Evolutionary conservation across 495 filamentous ascomycete species (phyloP).

Genomic region (Talaromyces adpressus): DNA sequence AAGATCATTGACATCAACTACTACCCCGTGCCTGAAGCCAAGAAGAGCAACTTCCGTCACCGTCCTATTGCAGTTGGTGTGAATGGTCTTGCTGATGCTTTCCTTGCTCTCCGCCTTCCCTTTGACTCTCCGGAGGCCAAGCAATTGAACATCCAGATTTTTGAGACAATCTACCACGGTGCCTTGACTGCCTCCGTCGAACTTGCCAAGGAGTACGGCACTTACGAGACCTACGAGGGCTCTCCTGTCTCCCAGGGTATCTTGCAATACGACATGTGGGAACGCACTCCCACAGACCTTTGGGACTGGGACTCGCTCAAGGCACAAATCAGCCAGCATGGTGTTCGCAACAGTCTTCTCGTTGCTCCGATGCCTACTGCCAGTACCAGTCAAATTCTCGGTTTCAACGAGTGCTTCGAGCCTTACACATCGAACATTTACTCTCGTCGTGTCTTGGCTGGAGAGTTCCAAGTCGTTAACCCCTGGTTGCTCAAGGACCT

Average conservation of each 20-base stretch:
- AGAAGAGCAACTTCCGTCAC: slow-evolving; percentile 91
- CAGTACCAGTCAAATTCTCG: slow-evolving; percentile 90
- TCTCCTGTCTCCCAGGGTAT: slow-evolving; percentile 93
- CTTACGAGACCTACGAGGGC: slow-evolving; percentile 86
- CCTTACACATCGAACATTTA: slow-evolving; percentile 99
- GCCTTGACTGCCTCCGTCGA: slow-evolving; percentile 84
- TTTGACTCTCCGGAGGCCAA: slow-evolving; percentile 94
- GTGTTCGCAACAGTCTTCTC: slow-evolving; percentile 89
- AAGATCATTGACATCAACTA: slow-evolving; percentile 96
- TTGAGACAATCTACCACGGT: slow-evolving; percentile 98
- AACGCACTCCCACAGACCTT: slow-evolving; percentile 81
- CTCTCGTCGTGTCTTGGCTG: slow-evolving; percentile 93
- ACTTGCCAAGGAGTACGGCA: slow-evolving; percentile 70
- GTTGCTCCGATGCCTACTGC: slow-evolving; percentile 98
- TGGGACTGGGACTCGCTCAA: slow-evolving; percentile 96
- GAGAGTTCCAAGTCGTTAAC: slow-evolving; percentile 99
- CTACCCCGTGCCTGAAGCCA: slow-evolving; percentile 92
- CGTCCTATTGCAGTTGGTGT: slow-evolving; percentile 93
- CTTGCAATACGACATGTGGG: slow-evolving; percentile 99
- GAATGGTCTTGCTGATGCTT: slow-evolving; percentile 97
- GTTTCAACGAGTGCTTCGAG: slow-evolving; percentile 99
- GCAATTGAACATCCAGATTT: slow-evolving; percentile 94
- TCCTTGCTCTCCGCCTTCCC: slow-evolving; percentile 91
- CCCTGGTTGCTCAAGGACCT: slow-evolving; percentile 98
- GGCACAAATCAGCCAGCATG: slow-evolving; percentile 81